Evolutionary conservation across 2,329 filamentous ascomycete species (phyloP), one percentile per base, ranked within the genome.

Genomic region (Aureobasidium sp.): DNA sequence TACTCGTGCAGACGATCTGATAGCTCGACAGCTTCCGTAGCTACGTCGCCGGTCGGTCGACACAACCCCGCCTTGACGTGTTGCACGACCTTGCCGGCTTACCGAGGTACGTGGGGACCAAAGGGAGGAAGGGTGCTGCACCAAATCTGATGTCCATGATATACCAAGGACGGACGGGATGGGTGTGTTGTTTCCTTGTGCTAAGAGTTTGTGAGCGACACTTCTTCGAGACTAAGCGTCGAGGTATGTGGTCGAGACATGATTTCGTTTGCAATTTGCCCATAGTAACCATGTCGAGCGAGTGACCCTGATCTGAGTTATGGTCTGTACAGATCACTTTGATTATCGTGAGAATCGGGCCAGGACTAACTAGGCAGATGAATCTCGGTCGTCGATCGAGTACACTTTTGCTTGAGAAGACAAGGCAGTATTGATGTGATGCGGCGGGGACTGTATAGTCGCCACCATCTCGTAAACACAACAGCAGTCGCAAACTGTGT

Each of bases 21-120:
- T 57, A 46, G 38, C 40, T 57, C 29, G 38, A 54, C 19, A 31
- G 50, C 50, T 43, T 9, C 35, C 35, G 9, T 33, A 33, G 35
- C n/a, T 42, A 57, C 40, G 40, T 45, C 29, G 53, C 29, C 40
- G 23, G 40, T 46, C 40, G 23, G 40, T 46, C 29, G 27, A 29
- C 27, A 29, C 27, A 19, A 57, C 53, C 53, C 53, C 53, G 53
- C 53, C 53, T 57, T 46, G 19, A 42, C 6, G 40, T 43, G 25
- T 43, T 25, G 25, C 37, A 37, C 33, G 13, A 31, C 25, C n/a
- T 21, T 35, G 9, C 40, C 25, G 53, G 9, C n/a, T 45, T 45
- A 27, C 53, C 53, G 53, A 57, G 53, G 53, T 45, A 57, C 25
- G 38, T 35, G 40, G 40, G 29, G 53, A 13, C 38, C 40, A 42